These are phyloP conservation scores for Aegilops longissima DNA, from an alignment of 176 grass and related monocot species.

Conservation along the genomic window DNA sequence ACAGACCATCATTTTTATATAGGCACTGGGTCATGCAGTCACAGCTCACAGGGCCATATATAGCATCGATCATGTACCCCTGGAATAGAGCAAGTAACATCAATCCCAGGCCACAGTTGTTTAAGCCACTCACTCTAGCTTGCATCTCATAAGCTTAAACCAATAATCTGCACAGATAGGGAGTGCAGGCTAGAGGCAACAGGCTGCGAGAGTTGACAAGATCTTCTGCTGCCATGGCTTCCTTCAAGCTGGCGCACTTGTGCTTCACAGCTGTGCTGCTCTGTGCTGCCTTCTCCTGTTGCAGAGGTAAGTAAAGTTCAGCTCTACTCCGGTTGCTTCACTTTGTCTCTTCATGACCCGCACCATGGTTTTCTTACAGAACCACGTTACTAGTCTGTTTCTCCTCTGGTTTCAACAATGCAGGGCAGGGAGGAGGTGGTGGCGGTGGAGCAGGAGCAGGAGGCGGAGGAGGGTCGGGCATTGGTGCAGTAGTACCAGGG, in stretches of 20 bases:
- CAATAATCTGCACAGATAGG: constrained; percentile 8
- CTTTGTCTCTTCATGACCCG: too few species aligned
- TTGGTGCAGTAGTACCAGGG: constrained; percentile 29
- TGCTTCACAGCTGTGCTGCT: constrained; percentile 33
- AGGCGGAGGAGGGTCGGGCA: constrained; percentile 5
- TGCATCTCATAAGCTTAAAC: not conserved
- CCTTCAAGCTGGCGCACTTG: constrained; percentile 30
- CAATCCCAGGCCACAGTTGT: constrained; percentile 1
- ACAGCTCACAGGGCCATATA: not conserved
- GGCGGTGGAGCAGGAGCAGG: not conserved
- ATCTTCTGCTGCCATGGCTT: constrained; percentile 38
- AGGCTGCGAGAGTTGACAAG: not conserved
- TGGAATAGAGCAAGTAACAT: not conserved
- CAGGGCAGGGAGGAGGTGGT: constrained; percentile 38
- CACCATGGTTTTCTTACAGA: too few species aligned
- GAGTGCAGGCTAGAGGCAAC: not conserved
- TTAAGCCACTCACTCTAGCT: not conserved
- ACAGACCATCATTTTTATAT: constrained; percentile 6
- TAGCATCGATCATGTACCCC: not conserved
- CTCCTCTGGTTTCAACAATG: constrained; percentile 8
- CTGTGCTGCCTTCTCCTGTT: constrained; percentile 37
- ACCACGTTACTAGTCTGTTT: too few species aligned
- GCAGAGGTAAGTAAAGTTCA: constrained; percentile 50
- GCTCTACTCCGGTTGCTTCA: not conserved
- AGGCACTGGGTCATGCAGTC: not conserved